Conservation (phyloP, 805 yeast genomes). For the Metschnikowia gelsemii region DNA sequence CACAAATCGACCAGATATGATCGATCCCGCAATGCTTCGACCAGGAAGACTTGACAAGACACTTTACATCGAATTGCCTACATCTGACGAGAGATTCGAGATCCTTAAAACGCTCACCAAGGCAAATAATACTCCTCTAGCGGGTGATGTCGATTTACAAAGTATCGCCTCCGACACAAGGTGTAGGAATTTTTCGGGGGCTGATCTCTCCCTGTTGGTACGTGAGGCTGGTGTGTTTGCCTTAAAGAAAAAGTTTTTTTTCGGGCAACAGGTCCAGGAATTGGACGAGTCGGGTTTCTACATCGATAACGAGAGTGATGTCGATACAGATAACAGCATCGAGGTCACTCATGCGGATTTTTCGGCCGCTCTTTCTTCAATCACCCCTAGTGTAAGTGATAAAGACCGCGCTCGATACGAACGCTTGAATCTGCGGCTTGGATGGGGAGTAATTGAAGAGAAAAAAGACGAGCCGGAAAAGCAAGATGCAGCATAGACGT, state of each 20-base stretch:
- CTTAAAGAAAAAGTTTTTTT: slow-evolving; percentile 69
- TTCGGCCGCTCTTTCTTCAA: slow-evolving; percentile 62
- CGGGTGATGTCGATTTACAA: slow-evolving; percentile 56
- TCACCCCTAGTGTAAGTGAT: slow-evolving; percentile 90
- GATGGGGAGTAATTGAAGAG: slow-evolving; percentile 55
- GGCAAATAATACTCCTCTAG: slow-evolving; percentile 75
- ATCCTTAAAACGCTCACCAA: slow-evolving; percentile 74
- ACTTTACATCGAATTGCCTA: slow-evolving; percentile 85
- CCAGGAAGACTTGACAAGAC: slow-evolving; percentile 97
- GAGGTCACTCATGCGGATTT: slow-evolving; percentile 68
- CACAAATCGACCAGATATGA: slow-evolving; percentile 96
- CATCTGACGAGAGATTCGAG: slow-evolving; percentile 72
- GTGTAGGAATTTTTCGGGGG: slow-evolving; percentile 91
- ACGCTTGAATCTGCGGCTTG: slow-evolving; percentile 67
- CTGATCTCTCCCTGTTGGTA: slow-evolving; percentile 87
- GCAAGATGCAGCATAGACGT: slow-evolving; percentile 1
- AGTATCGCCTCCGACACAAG: slow-evolving; percentile 70
- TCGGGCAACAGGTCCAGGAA: slow-evolving; percentile 38
- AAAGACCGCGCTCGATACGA: slow-evolving; percentile 78
- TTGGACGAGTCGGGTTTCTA: slow-evolving; percentile 39
- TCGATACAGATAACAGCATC: slow-evolving; percentile 44
- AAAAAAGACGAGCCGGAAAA: slow-evolving; percentile 17
- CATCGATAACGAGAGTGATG: slow-evolving; percentile 30
- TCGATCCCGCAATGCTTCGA: slow-evolving; percentile 96
- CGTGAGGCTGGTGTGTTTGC: slow-evolving; percentile 94